Percentiles rank a stretch among this genome's conserved stretches.
Evolutionary conservation across 352 stramenopile genomes (phyloP).

Genomic region (Globisporangium cederbergense): DNA sequence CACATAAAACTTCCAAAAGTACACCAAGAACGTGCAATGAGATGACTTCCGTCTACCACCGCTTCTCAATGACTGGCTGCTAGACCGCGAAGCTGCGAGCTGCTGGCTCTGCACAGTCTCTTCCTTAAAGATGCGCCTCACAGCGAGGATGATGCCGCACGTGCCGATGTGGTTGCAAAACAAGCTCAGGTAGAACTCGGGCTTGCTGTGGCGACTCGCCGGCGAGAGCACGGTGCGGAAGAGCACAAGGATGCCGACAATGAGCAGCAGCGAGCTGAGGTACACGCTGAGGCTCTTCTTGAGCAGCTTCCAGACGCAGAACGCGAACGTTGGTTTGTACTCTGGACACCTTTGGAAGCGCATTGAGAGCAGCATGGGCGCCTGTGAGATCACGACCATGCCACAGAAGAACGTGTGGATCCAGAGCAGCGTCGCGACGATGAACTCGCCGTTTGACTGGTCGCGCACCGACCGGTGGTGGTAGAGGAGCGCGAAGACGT

Average conservation of each 20-base stretch:
- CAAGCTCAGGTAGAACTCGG: slow-evolving; percentile 6
- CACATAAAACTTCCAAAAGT: slow-evolving; percentile 1
- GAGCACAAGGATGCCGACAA: background rate
- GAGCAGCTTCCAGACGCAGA: slow-evolving; percentile 17
- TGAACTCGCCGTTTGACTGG: slow-evolving; percentile 13
- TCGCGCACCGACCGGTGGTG: slow-evolving; percentile 18
- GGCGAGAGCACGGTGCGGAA: background rate
- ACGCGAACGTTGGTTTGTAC: slow-evolving; percentile 11
- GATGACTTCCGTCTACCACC: background rate
- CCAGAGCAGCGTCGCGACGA: slow-evolving; percentile 30
- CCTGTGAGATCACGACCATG: slow-evolving; percentile 25
- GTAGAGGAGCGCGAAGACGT: slow-evolving; percentile 19
- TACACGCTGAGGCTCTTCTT: background rate
- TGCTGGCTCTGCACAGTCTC: slow-evolving; percentile 6
- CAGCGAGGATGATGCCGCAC: background rate
- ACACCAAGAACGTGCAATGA: background rate
- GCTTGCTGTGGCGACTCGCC: background rate
- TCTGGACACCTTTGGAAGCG: slow-evolving; percentile 20
- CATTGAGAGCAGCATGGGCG: slow-evolving; percentile 21
- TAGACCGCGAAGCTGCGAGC: background rate
- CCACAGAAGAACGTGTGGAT: slow-evolving; percentile 22
- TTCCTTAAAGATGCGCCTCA: background rate
- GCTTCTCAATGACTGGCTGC: no score
- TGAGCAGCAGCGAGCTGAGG: slow-evolving; percentile 1
- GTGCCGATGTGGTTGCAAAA: slow-evolving; percentile 5